Evolutionary conservation across 495 filamentous ascomycete species (phyloP).

Genomic region (Aspergillus sclerotioniger): DNA sequence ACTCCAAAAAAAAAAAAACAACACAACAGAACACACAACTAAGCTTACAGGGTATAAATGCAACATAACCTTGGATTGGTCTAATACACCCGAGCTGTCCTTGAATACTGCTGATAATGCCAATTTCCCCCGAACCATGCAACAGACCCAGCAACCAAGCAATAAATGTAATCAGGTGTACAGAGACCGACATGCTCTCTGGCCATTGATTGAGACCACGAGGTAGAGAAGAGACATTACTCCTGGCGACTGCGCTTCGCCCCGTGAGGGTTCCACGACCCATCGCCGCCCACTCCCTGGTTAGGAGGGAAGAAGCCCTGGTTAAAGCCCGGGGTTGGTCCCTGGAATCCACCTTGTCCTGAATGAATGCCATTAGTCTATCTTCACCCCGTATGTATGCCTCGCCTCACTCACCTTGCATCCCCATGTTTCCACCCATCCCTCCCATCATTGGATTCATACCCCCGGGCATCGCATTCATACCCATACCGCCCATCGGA

Average conservation of each 20-base stretch:
- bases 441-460: slow-evolving; percentile 58
- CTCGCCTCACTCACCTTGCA: slow-evolving; percentile 57
- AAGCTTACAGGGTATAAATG: neutral
- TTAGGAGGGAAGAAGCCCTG: slow-evolving; percentile 73
- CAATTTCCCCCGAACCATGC: slow-evolving; percentile 1
- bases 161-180: neutral
- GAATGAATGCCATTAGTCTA: too few relatives aligned
- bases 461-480: slow-evolving; percentile 56
- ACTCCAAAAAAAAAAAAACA: neutral
- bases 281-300: slow-evolving; percentile 50
- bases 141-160: neutral
- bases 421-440: slow-evolving; percentile 60
- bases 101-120: neutral
- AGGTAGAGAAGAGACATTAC: slow-evolving; percentile 1
- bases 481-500: slow-evolving; percentile 62
- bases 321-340: slow-evolving; percentile 70
- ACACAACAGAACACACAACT: too few relatives aligned
- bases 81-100: neutral
- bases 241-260: slow-evolving; percentile 75
- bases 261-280: slow-evolving; percentile 79
- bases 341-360: slow-evolving; percentile 62
- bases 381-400: too few relatives aligned
- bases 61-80: slow-evolving; percentile 2
- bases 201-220: too few relatives aligned
- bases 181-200: too few relatives aligned